A percentile compares a stretch with the other conserved stretches of the same genome.
Conservation (phyloP, 768 basidiomycete genomes). For the Calocera cornea region DNA sequence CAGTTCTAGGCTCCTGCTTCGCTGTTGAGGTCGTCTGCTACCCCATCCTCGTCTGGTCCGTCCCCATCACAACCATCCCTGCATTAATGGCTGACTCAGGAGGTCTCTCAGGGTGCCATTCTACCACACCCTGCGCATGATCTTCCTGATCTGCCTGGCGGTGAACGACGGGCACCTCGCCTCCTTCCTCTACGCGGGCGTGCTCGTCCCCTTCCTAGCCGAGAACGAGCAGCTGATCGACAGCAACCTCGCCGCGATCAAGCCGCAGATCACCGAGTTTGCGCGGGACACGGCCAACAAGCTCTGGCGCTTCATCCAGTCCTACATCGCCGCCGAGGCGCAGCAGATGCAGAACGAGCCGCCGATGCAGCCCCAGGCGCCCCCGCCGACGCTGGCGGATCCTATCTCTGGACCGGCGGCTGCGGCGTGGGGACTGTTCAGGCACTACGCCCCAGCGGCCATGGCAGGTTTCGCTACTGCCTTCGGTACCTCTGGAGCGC, state of each 20-base stretch:
- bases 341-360: neutral
- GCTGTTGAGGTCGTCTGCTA: constrained; percentile 72
- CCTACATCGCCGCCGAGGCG: constrained; percentile 8
- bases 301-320: constrained; percentile 35
- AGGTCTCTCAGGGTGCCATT: constrained; percentile 60
- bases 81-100: constrained; percentile 11
- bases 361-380: constrained; percentile 1
- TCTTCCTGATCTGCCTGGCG: constrained; percentile 79
- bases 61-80: constrained; percentile 9
- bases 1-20: constrained; percentile 42
- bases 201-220: constrained; percentile 72
- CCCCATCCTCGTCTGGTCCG: constrained; percentile 78
- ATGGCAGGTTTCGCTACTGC: constrained; percentile 49
- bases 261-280: constrained; percentile 44
- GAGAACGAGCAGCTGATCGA: constrained; percentile 79
- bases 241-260: constrained; percentile 52
- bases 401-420: constrained; percentile 52
- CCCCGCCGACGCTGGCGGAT: constrained; percentile 37
- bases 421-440: constrained; percentile 55
- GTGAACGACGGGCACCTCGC: constrained; percentile 83
- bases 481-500: constrained; percentile 19
- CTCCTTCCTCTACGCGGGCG: constrained; percentile 64
- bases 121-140: constrained; percentile 67
- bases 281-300: constrained; percentile 48
- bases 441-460: constrained; percentile 60